Evolutionary conservation across 2,329 filamentous ascomycete species (phyloP).

Genomic region (Ascocoryne sarcoides): DNA sequence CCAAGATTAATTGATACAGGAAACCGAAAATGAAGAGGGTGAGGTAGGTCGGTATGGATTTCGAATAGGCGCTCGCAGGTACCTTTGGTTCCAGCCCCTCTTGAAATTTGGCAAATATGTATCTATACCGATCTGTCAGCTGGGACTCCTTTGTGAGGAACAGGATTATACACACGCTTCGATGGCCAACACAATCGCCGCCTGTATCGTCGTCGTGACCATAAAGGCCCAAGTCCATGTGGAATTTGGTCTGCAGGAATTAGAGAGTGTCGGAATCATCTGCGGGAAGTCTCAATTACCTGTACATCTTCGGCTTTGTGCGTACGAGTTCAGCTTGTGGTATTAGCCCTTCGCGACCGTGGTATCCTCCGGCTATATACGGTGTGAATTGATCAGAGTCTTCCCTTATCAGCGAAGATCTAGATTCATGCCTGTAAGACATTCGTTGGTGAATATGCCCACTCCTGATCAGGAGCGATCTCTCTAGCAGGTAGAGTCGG

Average conservation of each 20-base stretch:
- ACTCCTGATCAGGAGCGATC: conserved; percentile 23
- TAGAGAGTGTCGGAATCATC: conserved; percentile 1
- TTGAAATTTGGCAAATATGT: conserved; percentile 85
- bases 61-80: conserved; percentile 45
- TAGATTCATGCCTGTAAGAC: conserved; percentile 38
- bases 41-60: conserved; percentile 87
- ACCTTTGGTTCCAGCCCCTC: conserved; percentile 42
- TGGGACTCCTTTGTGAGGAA: too few species aligned
- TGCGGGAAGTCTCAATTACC: conserved; percentile 26
- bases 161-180: conserved; percentile 63
- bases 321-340: conserved; percentile 23
- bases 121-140: conserved; percentile 38
- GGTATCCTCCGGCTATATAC: conserved; percentile 28
- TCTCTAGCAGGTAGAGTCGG: too few species aligned
- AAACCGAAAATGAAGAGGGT: conserved; percentile 97
- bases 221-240: conserved; percentile 87
- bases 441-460: conserved; percentile 33
- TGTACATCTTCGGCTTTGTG: conserved; percentile 50
- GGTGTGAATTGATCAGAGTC: conserved; percentile 30
- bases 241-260: conserved; percentile 49
- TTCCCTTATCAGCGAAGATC: conserved; percentile 37
- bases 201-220: conserved; percentile 64
- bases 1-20: conserved; percentile 79
- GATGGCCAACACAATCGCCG: conserved; percentile 69
- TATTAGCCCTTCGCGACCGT: conserved; percentile 25